phyloP scores from a whole-genome alignment of 2,329 filamentous ascomycete genomes.

The Tolypocladium guangdongense region DNA sequence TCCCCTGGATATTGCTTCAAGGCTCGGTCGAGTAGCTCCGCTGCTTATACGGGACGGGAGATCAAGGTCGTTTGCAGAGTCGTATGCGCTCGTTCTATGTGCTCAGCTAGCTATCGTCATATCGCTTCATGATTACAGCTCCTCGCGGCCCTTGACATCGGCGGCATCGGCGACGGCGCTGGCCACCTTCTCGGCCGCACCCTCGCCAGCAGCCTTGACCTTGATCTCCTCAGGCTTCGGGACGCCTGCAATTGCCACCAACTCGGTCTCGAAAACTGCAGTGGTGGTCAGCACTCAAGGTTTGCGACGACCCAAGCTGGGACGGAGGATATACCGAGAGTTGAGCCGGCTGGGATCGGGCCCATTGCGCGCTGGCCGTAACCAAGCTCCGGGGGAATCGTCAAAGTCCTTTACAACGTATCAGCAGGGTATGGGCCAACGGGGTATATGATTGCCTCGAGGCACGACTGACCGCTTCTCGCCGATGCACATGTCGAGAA shows the following conservation, averaged over 20 bases:
- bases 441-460: not conserved
- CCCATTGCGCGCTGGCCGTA: conserved; percentile 71
- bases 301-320: too few species aligned
- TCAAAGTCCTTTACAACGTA: conserved; percentile 50
- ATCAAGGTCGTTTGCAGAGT: not conserved
- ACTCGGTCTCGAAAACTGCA: conserved; percentile 80
- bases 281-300: conserved; percentile 3
- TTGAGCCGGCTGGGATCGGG: conserved; percentile 73
- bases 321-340: conserved; percentile 46
- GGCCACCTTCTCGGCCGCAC: conserved; percentile 11
- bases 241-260: conserved; percentile 74
- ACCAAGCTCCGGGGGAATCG: conserved; percentile 74
- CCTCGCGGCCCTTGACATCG: conserved; percentile 46
- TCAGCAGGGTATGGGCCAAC: not conserved
- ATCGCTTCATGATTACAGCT: conserved; percentile 33
- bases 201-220: conserved; percentile 11
- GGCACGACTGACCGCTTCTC: conserved; percentile 55
- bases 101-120: not conserved
- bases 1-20: not conserved
- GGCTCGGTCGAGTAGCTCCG: too few species aligned
- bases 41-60: not conserved
- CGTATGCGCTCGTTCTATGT: not conserved
- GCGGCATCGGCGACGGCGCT: conserved; percentile 35
- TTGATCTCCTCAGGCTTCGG: conserved; percentile 26
- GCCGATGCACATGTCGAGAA: conserved; percentile 89